These are phyloP conservation scores for Colletotrichum gloeosporioides DNA, from an alignment of 2,329 filamentous ascomycete genomes.

Conservation along the genomic window DNA sequence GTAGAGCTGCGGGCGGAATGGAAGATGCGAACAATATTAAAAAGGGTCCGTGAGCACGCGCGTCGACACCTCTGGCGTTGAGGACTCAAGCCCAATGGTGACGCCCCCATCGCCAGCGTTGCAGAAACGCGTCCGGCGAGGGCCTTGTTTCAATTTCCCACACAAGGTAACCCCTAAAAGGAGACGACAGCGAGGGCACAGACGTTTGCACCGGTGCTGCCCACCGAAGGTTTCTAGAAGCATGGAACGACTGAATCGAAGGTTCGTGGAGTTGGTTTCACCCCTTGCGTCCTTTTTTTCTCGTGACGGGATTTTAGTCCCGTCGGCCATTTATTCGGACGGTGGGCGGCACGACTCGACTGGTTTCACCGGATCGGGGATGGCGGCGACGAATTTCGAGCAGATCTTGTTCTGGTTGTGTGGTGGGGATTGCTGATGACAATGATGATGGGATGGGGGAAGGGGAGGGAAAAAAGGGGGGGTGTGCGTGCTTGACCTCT, in stretches of 20 bases:
- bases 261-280: conserved; percentile 21
- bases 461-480: neutral
- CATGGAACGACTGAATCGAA: conserved; percentile 9
- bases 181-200: conserved; percentile 22
- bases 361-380: conserved; percentile 12
- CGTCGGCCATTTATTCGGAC: conserved; percentile 3
- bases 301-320: neutral
- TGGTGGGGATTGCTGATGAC: neutral
- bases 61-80: neutral
- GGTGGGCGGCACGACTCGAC: conserved; percentile 14
- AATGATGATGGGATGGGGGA: neutral
- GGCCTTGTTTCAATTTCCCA: conserved; percentile 21
- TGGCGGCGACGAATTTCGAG: neutral
- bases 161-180: conserved; percentile 13
- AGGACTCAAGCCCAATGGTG: neutral
- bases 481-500: neutral
- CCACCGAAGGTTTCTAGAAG: conserved; percentile 21
- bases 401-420: neutral
- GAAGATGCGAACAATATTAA: neutral
- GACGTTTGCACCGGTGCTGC: neutral
- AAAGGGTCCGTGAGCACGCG: neutral
- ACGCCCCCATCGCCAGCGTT: conserved; percentile 3
- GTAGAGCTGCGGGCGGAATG: neutral
- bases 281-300: neutral
- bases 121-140: conserved; percentile 14